Percentiles rank a stretch among this genome's conserved stretches.
Conservation (phyloP, 2,329 filamentous ascomycete genomes). For the Pseudogymnoascus sp. region DNA sequence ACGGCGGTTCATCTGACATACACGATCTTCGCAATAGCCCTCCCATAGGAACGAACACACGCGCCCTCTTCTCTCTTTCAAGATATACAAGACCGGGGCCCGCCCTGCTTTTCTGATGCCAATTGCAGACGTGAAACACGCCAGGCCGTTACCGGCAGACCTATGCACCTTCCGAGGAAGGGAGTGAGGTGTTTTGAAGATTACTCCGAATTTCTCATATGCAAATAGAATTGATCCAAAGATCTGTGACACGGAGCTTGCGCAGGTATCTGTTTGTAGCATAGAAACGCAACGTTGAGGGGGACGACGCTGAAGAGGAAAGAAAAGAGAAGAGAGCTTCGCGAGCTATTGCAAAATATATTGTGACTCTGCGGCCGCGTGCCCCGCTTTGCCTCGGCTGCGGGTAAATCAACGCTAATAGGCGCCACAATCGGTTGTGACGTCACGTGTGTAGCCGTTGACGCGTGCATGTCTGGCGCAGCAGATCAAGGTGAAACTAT, state of each 20-base stretch:
- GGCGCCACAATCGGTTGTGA: background rate
- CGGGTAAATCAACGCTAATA: constrained; percentile 1
- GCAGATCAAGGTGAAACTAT: background rate
- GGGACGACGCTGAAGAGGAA: constrained; percentile 61
- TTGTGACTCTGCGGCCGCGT: constrained; percentile 8
- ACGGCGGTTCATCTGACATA: constrained; percentile 33
- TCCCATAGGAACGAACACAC: constrained; percentile 62
- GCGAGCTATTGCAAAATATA: constrained; percentile 9
- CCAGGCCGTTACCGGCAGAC: constrained; percentile 80
- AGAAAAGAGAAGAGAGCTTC: constrained; percentile 33
- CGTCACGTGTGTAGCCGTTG: background rate
- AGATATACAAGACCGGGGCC: constrained; percentile 27
- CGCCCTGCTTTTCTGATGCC: constrained; percentile 86
- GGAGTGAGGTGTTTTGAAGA: constrained; percentile 56
- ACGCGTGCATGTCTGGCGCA: background rate
- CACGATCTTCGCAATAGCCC: constrained; percentile 92
- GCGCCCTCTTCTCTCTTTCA: constrained; percentile 27
- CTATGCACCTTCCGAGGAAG: constrained; percentile 37
- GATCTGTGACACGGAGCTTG: constrained; percentile 23
- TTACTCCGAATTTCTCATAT: constrained; percentile 99
- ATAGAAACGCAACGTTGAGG: constrained; percentile 93
- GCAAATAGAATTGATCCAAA: constrained; percentile 36
- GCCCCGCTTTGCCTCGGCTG: constrained; percentile 10
- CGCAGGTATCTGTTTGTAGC: constrained; percentile 63
- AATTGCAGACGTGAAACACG: constrained; percentile 76